These are phyloP conservation scores for Colletotrichum graminicola DNA, from an alignment of 2,329 filamentous ascomycete genomes.

Conservation along the genomic window DNA sequence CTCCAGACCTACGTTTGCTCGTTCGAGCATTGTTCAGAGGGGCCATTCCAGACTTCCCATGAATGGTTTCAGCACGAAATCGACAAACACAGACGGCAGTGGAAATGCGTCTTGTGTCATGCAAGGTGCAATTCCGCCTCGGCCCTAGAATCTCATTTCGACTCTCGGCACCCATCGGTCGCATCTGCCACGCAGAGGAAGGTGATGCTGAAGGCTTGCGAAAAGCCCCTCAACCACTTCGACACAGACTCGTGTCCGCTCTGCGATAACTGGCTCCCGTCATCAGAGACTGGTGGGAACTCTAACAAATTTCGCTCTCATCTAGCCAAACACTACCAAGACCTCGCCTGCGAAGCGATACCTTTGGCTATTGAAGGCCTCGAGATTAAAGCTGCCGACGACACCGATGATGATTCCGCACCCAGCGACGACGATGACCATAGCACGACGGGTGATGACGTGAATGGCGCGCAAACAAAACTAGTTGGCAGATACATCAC, in stretches of 20 bases:
- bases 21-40: constrained; percentile 6
- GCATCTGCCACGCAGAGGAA: neutral
- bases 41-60: constrained; percentile 8
- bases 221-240: constrained; percentile 2
- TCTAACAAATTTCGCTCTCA: constrained; percentile 13
- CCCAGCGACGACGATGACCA: neutral
- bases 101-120: constrained; percentile 9
- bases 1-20: constrained; percentile 22
- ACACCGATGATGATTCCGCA: neutral
- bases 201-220: constrained; percentile 19
- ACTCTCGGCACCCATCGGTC: neutral
- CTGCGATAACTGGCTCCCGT: constrained; percentile 13
- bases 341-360: constrained; percentile 12
- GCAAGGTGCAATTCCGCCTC: neutral
- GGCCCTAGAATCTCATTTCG: constrained; percentile 8
- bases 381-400: neutral
- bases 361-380: constrained; percentile 23
- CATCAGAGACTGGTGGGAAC: neutral
- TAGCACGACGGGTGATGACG: neutral
- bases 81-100: constrained; percentile 10
- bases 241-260: constrained; percentile 3
- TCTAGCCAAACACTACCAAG: constrained; percentile 12
- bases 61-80: constrained; percentile 30
- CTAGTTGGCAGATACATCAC: too few relatives aligned
- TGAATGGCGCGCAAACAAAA: too few relatives aligned